These are phyloP conservation scores for Trichoderma erinaceum DNA, from an alignment of 495 filamentous ascomycete genomes.

Conservation along the genomic window DNA sequence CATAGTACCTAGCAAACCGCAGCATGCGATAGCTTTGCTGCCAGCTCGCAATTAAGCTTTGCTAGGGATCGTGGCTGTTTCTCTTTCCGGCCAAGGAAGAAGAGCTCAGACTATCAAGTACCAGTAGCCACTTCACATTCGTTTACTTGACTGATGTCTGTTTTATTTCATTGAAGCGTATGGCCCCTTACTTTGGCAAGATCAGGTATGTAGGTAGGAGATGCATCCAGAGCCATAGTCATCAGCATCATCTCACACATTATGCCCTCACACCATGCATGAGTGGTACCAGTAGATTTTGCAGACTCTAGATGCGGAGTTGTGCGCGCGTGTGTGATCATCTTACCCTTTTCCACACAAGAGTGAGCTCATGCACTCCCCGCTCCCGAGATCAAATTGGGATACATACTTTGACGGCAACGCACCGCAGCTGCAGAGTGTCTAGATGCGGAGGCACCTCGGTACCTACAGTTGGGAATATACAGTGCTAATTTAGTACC, in stretches of 20 bases:
- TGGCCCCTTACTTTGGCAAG: background rate
- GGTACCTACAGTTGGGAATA: no score
- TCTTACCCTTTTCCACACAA: background rate
- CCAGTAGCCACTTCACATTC: background rate
- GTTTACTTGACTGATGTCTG: background rate
- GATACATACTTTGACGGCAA: no score
- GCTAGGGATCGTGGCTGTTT: background rate
- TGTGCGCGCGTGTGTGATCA: background rate
- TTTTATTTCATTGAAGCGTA: background rate
- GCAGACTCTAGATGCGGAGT: slow-evolving; percentile 3
- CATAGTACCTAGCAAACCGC: background rate
- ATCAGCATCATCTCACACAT: no score
- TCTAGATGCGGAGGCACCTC: no score
- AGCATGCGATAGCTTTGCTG: background rate
- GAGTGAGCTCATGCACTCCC: background rate
- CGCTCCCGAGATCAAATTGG: background rate
- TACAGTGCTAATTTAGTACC: no score
- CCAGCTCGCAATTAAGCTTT: background rate
- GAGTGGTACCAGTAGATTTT: background rate
- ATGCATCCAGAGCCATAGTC: background rate
- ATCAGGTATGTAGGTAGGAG: background rate
- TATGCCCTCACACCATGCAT: background rate
- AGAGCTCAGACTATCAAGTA: background rate
- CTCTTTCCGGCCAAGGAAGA: background rate
- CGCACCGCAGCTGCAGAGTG: background rate